A percentile compares a stretch with the other conserved stretches of the same genome.
These are phyloP conservation scores for Juncus effusus DNA, from an alignment of 176 grass and related monocot species.

Conservation along the genomic window DNA sequence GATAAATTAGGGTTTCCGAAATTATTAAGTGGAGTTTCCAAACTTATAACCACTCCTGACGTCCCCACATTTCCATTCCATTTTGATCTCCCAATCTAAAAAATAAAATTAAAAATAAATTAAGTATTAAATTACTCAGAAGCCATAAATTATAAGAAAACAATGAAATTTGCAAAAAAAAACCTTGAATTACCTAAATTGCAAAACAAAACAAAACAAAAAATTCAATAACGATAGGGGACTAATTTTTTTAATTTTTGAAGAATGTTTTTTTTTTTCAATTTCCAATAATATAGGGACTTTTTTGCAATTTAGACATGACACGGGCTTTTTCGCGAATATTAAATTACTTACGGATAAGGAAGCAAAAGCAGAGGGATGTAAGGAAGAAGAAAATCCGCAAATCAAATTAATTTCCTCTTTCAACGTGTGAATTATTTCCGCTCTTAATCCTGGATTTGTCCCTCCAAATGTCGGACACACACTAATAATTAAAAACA, in stretches of 20 bases:
- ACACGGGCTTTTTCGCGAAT: background rate
- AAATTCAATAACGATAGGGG: background rate
- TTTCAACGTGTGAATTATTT: constrained; percentile 69
- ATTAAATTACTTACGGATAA: constrained; percentile 63
- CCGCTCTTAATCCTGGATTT: constrained; percentile 58
- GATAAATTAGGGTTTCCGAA: constrained; percentile 55
- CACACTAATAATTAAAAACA: constrained; percentile 42
- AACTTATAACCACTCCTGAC: constrained; percentile 67
- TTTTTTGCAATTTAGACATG: too few species aligned
- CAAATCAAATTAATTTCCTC: constrained; percentile 61
- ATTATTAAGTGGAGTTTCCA: constrained; percentile 72
- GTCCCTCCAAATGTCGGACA: constrained; percentile 86
- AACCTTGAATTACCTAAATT: background rate
- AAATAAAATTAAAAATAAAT: constrained; percentile 9
- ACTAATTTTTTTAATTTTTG: background rate
- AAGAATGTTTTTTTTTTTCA: background rate
- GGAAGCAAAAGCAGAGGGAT: constrained; percentile 65
- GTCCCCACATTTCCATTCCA: constrained; percentile 75
- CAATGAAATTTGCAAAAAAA: background rate
- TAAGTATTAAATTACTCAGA: background rate
- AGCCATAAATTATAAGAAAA: too few species aligned
- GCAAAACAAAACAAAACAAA: background rate
- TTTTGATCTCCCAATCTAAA: constrained; percentile 86
- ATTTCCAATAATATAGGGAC: background rate
- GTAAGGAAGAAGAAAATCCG: constrained; percentile 53